These are phyloP conservation scores for Cyclotella choctawhatcheeana DNA, from an alignment of 108 stramenopile species.

Conservation along the genomic window DNA sequence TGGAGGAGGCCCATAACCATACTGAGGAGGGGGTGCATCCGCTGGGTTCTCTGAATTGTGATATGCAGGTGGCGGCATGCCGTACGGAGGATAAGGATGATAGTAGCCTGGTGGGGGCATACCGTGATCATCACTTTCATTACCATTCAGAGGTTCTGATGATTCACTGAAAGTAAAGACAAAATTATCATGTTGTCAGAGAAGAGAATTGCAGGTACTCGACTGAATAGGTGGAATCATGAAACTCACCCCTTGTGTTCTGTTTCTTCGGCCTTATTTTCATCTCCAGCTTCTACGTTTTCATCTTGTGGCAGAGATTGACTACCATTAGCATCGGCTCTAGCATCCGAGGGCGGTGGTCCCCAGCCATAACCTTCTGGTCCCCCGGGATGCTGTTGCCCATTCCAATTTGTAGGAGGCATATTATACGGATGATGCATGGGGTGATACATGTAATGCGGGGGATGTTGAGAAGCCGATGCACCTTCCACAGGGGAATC, in stretches of 20 bases:
- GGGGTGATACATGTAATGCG: not conserved
- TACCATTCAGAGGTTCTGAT: not conserved
- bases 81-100: conserved; percentile 23
- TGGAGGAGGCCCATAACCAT: conserved; percentile 1
- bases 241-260: conserved; percentile 17
- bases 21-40: conserved; percentile 11
- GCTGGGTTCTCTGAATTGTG: conserved; percentile 5
- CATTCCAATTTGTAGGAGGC: conserved; percentile 8
- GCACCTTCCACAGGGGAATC: not conserved
- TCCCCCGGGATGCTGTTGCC: not conserved
- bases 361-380: conserved; percentile 19
- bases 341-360: not conserved
- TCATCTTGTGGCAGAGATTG: not conserved
- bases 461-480: not conserved
- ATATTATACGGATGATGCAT: not conserved
- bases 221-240: not conserved
- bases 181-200: not conserved
- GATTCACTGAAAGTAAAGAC: not conserved
- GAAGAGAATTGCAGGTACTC: not conserved
- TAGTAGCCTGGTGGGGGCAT: conserved; percentile 12
- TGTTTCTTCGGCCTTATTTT: not conserved
- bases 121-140: not conserved
- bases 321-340: not conserved
- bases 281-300: not conserved
- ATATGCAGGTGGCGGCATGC: conserved; percentile 16